Evolutionary conservation across 352 stramenopile species (phyloP).

Genomic region (Phytophthora macrochlamydospora): DNA sequence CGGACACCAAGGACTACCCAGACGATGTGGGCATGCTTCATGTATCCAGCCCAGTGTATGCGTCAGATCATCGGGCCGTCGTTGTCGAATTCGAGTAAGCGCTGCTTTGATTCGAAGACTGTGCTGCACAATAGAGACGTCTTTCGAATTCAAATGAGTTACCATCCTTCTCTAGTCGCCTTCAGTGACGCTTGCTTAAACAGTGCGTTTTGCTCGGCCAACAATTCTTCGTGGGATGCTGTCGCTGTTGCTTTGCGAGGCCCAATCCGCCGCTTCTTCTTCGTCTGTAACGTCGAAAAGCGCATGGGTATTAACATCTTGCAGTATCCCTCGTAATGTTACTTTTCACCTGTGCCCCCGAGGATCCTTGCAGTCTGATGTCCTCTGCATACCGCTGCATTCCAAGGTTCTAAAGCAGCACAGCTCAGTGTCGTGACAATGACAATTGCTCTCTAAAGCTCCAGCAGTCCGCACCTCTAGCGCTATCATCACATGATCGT

Average conservation of each 20-base stretch:
- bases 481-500: conserved; percentile 60
- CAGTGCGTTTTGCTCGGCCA: conserved; percentile 76
- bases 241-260: conserved; percentile 38
- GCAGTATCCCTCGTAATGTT: background rate
- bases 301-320: conserved; percentile 2
- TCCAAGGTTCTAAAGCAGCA: conserved; percentile 31
- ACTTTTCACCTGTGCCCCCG: conserved; percentile 34
- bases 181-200: conserved; percentile 70
- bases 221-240: conserved; percentile 55
- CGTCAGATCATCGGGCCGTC: conserved; percentile 85
- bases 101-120: background rate
- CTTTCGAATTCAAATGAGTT: conserved; percentile 9
- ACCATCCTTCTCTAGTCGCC: conserved; percentile 72
- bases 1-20: conserved; percentile 61
- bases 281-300: conserved; percentile 15
- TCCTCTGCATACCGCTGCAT: conserved; percentile 42
- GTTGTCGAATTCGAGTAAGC: conserved; percentile 65
- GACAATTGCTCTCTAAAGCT: background rate
- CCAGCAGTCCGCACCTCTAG: conserved; percentile 41
- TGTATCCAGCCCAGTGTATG: conserved; percentile 76
- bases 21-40: conserved; percentile 82
- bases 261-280: conserved; percentile 50
- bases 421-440: background rate
- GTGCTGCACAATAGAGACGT: background rate
- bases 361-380: conserved; percentile 37